A percentile compares a stretch with the other conserved stretches of the same genome.
phyloP scores from a whole-genome alignment of 2,329 filamentous ascomycete species.

The Colletotrichum cordylinicola region DNA sequence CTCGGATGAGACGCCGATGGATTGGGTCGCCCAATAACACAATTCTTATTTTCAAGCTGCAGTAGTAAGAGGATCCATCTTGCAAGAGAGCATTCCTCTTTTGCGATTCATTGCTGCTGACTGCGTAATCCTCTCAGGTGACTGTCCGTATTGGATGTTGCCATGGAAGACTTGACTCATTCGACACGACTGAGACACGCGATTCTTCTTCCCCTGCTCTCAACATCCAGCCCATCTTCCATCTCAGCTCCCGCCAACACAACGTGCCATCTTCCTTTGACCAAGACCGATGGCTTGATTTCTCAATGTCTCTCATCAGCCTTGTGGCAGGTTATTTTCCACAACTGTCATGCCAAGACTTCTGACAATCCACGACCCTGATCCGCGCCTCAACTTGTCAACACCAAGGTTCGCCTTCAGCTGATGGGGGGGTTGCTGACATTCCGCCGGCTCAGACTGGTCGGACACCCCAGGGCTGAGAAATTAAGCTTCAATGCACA shows the following conservation, averaged over 20 bases:
- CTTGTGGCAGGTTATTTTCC: neutral
- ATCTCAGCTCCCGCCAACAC: neutral
- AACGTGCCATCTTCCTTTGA: neutral
- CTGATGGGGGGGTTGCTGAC: neutral
- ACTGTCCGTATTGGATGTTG: neutral
- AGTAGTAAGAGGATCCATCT: neutral
- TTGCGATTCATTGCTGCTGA: neutral
- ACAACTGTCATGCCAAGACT: constrained; percentile 1
- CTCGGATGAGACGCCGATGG: neutral
- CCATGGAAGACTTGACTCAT: neutral
- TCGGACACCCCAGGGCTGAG: neutral
- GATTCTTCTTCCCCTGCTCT: neutral
- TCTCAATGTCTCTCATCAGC: neutral
- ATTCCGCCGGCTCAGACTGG: neutral
- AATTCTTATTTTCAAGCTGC: neutral
- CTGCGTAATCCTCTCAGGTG: neutral
- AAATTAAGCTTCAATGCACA: neutral
- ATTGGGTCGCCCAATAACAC: neutral
- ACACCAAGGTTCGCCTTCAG: neutral
- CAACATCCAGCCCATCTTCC: neutral
- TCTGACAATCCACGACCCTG: neutral
- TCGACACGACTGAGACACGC: neutral
- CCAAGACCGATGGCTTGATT: neutral
- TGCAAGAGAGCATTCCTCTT: neutral
- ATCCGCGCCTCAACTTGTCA: neutral